These are phyloP conservation scores for Melocanna baccifera DNA, from an alignment of 176 grass and related monocot species.

Conservation along the genomic window DNA sequence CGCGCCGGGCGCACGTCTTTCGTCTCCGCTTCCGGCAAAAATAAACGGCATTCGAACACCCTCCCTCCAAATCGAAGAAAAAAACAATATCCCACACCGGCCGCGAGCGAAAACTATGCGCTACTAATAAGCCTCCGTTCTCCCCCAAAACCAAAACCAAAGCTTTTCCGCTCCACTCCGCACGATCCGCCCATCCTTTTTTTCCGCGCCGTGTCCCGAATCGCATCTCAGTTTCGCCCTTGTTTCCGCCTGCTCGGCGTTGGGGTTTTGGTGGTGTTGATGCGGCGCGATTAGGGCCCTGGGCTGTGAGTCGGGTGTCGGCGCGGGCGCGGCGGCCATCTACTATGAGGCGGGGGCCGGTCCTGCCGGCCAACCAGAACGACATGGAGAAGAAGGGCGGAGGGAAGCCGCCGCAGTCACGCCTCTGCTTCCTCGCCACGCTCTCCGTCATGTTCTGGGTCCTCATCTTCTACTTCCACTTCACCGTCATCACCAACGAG, in stretches of 20 bases:
- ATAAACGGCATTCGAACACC: not conserved
- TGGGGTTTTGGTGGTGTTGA: not conserved
- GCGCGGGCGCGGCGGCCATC: not conserved
- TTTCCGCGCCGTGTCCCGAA: constrained; percentile 3
- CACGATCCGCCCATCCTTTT: constrained; percentile 32
- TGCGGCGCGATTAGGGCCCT: not conserved
- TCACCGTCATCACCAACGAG: constrained; percentile 49
- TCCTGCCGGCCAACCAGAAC: constrained; percentile 40
- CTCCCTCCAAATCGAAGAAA: constrained; percentile 9
- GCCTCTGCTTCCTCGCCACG: constrained; percentile 76
- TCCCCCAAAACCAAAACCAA: not conserved
- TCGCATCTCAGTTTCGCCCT: not conserved
- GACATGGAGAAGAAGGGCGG: constrained; percentile 77
- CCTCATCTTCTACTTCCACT: constrained; percentile 95
- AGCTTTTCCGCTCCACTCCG: not conserved
- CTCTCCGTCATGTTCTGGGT: constrained; percentile 89
- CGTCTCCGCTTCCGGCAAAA: constrained; percentile 10
- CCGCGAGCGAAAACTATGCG: constrained; percentile 7
- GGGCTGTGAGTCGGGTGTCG: not conserved
- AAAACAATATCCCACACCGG: constrained; percentile 10
- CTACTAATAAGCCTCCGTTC: not conserved
- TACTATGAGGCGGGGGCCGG: constrained; percentile 63
- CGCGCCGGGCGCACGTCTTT: constrained; percentile 29
- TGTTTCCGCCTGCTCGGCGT: not conserved
- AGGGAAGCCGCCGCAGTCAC: constrained; percentile 55